A percentile compares a stretch with the other conserved stretches of the same genome.
phyloP scores from a whole-genome alignment of 1,284 basidiomycete genomes.

The Sanghuangporus sanghuang region DNA sequence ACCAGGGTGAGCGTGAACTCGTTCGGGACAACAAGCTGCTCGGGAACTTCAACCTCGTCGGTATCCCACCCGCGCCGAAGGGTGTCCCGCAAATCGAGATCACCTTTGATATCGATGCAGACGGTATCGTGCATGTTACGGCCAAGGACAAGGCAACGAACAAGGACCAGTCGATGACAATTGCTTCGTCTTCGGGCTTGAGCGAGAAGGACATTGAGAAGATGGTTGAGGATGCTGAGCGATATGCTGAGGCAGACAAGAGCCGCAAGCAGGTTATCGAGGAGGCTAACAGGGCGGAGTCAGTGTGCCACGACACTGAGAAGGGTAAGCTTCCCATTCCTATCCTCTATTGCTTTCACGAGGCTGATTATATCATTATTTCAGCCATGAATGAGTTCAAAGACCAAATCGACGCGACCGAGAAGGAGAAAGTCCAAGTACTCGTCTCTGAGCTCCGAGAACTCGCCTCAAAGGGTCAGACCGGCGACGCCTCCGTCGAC shows the following conservation, averaged over 20 bases:
- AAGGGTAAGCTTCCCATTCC: slow-evolving; percentile 55
- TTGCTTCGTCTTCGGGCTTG: slow-evolving; percentile 95
- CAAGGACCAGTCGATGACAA: slow-evolving; percentile 97
- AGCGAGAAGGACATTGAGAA: slow-evolving; percentile 96
- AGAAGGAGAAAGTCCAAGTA: slow-evolving; percentile 91
- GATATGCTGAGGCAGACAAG: slow-evolving; percentile 91
- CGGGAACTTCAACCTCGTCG: slow-evolving; percentile 98
- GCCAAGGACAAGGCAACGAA: slow-evolving; percentile 96
- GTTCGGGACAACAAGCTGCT: slow-evolving; percentile 98
- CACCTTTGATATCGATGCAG: slow-evolving; percentile 97
- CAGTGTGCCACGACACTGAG: slow-evolving; percentile 92
- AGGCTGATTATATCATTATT: neutral
- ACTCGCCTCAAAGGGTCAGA: slow-evolving; percentile 86
- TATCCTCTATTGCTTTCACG: slow-evolving; percentile 1
- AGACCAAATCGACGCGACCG: slow-evolving; percentile 87
- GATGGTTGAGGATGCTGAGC: slow-evolving; percentile 94
- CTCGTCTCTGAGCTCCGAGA: slow-evolving; percentile 88
- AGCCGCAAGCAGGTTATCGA: slow-evolving; percentile 86
- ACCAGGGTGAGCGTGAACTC: slow-evolving; percentile 97
- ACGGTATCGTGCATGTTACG: slow-evolving; percentile 95
- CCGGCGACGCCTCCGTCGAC: slow-evolving; percentile 76
- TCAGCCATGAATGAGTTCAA: slow-evolving; percentile 95
- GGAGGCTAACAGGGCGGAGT: slow-evolving; percentile 96
- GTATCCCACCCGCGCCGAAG: slow-evolving; percentile 96
- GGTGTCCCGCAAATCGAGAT: slow-evolving; percentile 99